A percentile compares a stretch with the other conserved stretches of the same genome.
These are phyloP conservation scores for Phytophthora pinifolia DNA, from an alignment of 352 stramenopile species.

Conservation along the genomic window DNA sequence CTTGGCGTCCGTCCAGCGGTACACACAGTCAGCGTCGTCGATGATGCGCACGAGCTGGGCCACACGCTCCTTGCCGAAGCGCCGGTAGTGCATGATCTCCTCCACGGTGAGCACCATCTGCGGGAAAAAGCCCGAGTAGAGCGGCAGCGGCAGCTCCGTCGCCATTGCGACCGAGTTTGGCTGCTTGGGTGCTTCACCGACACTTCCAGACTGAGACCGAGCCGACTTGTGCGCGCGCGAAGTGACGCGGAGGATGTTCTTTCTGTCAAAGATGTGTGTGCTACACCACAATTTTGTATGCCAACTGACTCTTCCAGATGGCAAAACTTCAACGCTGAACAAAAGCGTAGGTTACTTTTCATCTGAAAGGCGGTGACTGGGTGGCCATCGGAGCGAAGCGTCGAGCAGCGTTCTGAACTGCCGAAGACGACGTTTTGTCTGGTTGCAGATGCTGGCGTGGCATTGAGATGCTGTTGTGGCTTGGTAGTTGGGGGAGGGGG, in stretches of 20 bases:
- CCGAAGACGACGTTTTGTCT: no score
- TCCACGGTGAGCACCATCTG: slow-evolving; percentile 72
- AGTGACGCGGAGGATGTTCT: slow-evolving; percentile 11
- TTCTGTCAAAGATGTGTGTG: background rate
- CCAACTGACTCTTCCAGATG: no score
- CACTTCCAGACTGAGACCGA: slow-evolving; percentile 18
- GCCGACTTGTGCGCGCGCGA: slow-evolving; percentile 1
- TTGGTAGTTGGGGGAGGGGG: no score
- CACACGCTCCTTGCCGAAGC: slow-evolving; percentile 68
- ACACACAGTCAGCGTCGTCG: slow-evolving; percentile 72
- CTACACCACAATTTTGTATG: no score
- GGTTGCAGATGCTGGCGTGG: no score
- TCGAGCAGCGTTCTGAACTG: no score
- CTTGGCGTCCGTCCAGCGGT: slow-evolving; percentile 60
- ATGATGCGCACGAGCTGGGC: slow-evolving; percentile 64
- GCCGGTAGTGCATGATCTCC: slow-evolving; percentile 74
- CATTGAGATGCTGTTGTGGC: no score
- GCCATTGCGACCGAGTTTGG: slow-evolving; percentile 7
- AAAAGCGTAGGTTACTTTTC: no score
- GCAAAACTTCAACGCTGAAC: no score
- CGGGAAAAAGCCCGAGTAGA: slow-evolving; percentile 77
- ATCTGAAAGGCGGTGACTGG: no score
- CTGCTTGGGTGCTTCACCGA: background rate
- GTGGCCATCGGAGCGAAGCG: no score
- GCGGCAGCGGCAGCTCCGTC: slow-evolving; percentile 47